These are phyloP conservation scores for Fraxinus quadrangulata DNA, from an alignment of 257 asterid species.

Conservation along the genomic window DNA sequence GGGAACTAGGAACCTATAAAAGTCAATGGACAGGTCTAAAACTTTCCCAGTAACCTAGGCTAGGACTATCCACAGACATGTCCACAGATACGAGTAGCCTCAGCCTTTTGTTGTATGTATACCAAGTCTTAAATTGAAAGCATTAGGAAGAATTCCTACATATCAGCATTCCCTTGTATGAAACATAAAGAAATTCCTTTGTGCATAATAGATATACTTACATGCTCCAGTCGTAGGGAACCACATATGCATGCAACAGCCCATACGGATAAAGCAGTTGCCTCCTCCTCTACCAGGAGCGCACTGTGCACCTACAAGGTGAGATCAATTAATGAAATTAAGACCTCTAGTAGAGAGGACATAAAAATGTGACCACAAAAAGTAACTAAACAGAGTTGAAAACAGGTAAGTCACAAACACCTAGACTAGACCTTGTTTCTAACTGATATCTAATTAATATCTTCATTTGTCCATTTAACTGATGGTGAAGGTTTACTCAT, in stretches of 20 bases:
- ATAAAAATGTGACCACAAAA: background rate
- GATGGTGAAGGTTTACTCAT: slow-evolving; percentile 4
- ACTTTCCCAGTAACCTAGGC: slow-evolving; percentile 14
- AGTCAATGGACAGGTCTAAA: slow-evolving; percentile 3
- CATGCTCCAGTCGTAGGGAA: slow-evolving; percentile 91
- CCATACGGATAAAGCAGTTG: slow-evolving; percentile 93
- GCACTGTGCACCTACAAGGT: slow-evolving; percentile 70
- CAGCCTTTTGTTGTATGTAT: slow-evolving; percentile 6
- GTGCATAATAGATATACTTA: slow-evolving; percentile 38
- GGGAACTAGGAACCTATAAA: background rate
- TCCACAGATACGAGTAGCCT: background rate
- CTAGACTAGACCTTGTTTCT: slow-evolving; percentile 7
- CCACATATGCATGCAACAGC: slow-evolving; percentile 97
- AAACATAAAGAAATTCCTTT: background rate
- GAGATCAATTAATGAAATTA: slow-evolving; percentile 5
- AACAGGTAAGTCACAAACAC: background rate
- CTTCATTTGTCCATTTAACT: background rate
- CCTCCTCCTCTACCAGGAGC: slow-evolving; percentile 96
- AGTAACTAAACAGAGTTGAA: slow-evolving; percentile 6
- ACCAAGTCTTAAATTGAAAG: slow-evolving; percentile 14
- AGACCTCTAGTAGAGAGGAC: background rate
- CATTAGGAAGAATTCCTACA: slow-evolving; percentile 3
- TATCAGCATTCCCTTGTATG: slow-evolving; percentile 9
- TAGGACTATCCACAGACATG: background rate
- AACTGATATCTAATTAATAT: background rate